These are phyloP conservation scores for Rhodotorula sp. DNA, from an alignment of 1,284 basidiomycete species.

Conservation along the genomic window DNA sequence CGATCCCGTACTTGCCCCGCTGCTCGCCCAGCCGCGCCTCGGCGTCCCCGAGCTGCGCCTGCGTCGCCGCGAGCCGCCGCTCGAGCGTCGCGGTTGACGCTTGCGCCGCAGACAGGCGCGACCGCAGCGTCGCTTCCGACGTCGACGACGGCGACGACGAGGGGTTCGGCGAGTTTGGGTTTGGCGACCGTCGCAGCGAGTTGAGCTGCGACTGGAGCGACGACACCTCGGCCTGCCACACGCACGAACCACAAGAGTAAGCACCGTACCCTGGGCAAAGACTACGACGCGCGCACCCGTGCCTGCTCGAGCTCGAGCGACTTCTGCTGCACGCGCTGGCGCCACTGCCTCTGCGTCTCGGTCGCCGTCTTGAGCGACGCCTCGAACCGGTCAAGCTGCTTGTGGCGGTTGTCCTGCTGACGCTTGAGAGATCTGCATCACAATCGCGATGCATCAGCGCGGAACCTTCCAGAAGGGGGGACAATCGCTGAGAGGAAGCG, in stretches of 20 bases:
- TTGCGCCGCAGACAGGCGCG: conserved; percentile 62
- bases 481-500: no score
- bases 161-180: conserved; percentile 28
- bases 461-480: no score
- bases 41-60: conserved; percentile 74
- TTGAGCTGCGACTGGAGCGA: conserved; percentile 71
- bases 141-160: conserved; percentile 1
- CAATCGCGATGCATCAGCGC: no score
- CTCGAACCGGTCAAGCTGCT: conserved; percentile 92
- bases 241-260: not conserved
- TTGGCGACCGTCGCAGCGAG: not conserved
- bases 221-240: conserved; percentile 64
- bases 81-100: conserved; percentile 77
- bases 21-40: conserved; percentile 78
- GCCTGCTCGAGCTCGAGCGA: conserved; percentile 85
- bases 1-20: conserved; percentile 66
- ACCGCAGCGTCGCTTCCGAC: conserved; percentile 53
- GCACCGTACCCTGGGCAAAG: not conserved
- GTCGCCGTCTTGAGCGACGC: conserved; percentile 77
- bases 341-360: conserved; percentile 82
- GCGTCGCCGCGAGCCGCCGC: conserved; percentile 72
- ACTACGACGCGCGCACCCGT: conserved; percentile 59
- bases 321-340: conserved; percentile 74
- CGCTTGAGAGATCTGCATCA: conserved; percentile 70
- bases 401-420: conserved; percentile 84